A percentile compares a stretch with the other conserved stretches of the same genome.
Conservation (phyloP, 78 protist genomes). For the Anaeramoeba flamelloides region DNA sequence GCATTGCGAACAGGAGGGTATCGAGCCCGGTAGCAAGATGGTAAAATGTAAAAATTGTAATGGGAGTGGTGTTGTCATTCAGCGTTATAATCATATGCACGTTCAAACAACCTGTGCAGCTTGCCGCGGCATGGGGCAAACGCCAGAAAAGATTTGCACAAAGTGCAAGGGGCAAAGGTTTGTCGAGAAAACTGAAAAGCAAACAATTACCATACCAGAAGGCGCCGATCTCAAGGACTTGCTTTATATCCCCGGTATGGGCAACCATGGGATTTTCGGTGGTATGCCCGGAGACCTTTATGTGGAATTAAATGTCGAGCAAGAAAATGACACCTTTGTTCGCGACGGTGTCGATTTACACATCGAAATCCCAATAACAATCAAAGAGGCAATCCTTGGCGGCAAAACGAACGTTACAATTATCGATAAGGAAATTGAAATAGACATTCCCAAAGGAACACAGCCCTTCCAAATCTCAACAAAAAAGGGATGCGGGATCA, state of each 20-base stretch:
- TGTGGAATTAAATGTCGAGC: constrained; percentile 13
- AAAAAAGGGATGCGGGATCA: constrained; percentile 8
- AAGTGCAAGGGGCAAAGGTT: constrained; percentile 15
- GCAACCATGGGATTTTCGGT: constrained; percentile 23
- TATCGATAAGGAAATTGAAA: constrained; percentile 7
- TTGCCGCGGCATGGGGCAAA: constrained; percentile 10
- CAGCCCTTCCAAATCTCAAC: constrained; percentile 15
- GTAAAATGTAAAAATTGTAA: constrained; percentile 9
- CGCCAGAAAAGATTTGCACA: constrained; percentile 18
- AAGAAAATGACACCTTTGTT: constrained; percentile 3
- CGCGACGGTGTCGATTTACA: constrained; percentile 13
- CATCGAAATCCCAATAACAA: neutral
- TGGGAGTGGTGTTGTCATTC: constrained; percentile 7
- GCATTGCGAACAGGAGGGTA: constrained; percentile 8
- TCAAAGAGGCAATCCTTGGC: constrained; percentile 24
- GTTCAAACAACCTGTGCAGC: constrained; percentile 3
- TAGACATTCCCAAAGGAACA: constrained; percentile 19
- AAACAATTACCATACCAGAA: constrained; percentile 8
- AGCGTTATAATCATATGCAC: constrained; percentile 4
- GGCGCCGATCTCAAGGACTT: constrained; percentile 13
- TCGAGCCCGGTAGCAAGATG: constrained; percentile 15
- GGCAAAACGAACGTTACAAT: neutral
- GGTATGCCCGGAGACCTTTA: constrained; percentile 26
- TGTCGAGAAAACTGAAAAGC: constrained; percentile 9
- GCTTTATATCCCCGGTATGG: constrained; percentile 14